Evolutionary conservation across 1,139 yeast species (phyloP).

Genomic region (Taphrina flavorubra): DNA sequence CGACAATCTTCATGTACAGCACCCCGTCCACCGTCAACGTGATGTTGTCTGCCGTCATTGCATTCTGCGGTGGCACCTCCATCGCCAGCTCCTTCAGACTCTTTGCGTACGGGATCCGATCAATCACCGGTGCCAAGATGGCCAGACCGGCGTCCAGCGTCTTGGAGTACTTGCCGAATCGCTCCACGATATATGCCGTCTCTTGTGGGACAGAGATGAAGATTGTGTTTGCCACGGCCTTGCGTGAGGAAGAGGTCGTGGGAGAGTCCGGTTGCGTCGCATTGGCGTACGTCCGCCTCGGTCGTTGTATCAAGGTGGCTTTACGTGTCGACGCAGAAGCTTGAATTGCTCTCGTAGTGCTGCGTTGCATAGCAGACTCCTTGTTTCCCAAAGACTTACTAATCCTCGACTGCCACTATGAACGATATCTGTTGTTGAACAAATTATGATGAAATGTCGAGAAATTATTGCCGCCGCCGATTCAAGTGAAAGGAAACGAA

Average conservation of each 20-base stretch:
- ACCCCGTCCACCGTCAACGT: constrained; percentile 85
- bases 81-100: constrained; percentile 80
- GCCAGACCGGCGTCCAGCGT: constrained; percentile 82
- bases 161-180: constrained; percentile 82
- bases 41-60: constrained; percentile 85
- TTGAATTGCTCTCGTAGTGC: neutral
- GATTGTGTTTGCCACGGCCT: constrained; percentile 60
- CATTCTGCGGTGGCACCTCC: constrained; percentile 82
- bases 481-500: neutral
- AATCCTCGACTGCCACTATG: no score
- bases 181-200: constrained; percentile 87
- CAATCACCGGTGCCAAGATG: constrained; percentile 71
- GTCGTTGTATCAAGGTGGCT: no score
- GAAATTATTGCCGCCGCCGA: neutral
- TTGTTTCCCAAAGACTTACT: neutral
- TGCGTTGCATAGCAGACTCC: constrained; percentile 2
- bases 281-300: neutral
- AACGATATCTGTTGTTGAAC: neutral
- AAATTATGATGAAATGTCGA: neutral
- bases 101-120: constrained; percentile 79
- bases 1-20: constrained; percentile 74
- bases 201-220: constrained; percentile 85
- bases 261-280: neutral
- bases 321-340: neutral
- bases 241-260: neutral